These are phyloP conservation scores for Cutaneotrichosporon cutaneum DNA, from an alignment of 1,284 basidiomycete species.

Conservation along the genomic window DNA sequence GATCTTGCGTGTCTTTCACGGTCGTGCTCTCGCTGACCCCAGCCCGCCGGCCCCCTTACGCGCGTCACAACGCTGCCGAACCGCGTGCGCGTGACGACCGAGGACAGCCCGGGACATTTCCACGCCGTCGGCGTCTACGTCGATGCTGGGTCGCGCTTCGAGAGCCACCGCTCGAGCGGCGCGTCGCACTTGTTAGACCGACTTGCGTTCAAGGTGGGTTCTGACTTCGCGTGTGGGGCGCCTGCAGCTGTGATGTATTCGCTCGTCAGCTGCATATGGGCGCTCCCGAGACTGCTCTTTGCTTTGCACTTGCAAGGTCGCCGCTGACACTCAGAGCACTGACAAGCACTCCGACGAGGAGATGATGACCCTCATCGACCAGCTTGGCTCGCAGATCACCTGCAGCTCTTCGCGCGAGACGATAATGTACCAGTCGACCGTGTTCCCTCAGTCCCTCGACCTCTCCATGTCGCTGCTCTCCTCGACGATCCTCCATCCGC, in stretches of 20 bases:
- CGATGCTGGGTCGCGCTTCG: conserved; percentile 91
- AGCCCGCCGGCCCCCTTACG: conserved; percentile 10
- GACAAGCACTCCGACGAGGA: conserved; percentile 59
- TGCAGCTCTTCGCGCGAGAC: conserved; percentile 89
- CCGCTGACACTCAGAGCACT: conserved; percentile 52
- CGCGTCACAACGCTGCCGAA: conserved; percentile 81
- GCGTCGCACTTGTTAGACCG: conserved; percentile 90
- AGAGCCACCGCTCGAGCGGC: conserved; percentile 71
- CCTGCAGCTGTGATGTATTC: no score
- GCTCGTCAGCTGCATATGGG: no score
- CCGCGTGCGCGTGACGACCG: conserved; percentile 87
- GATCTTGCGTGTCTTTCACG: no score
- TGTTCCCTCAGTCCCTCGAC: conserved; percentile 81
- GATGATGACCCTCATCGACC: conserved; percentile 80
- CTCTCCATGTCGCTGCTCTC: conserved; percentile 83
- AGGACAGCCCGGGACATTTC: conserved; percentile 89
- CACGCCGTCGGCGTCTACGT: conserved; percentile 90
- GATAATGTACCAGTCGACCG: conserved; percentile 97
- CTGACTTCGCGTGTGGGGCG: no score
- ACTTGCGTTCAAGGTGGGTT: conserved; percentile 89
- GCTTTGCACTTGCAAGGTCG: no score
- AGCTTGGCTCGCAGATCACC: conserved; percentile 87
- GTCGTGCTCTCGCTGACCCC: conserved; percentile 1
- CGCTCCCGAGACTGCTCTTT: no score
- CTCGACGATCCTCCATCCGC: conserved; percentile 81